Evolutionary conservation across 805 yeast species (phyloP).

Genomic region (Candida oleophila): DNA sequence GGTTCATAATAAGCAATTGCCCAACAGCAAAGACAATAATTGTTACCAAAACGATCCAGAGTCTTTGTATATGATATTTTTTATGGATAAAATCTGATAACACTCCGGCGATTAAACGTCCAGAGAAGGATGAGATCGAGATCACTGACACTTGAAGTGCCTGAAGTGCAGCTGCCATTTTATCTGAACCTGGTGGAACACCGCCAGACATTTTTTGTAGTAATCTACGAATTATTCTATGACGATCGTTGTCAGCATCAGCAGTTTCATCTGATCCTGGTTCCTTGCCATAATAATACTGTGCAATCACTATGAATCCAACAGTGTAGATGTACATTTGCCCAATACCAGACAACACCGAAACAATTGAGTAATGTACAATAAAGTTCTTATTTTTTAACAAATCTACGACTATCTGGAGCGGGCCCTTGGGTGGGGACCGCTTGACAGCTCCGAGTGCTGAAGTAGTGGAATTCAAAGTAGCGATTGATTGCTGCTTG

Average conservation of each 20-base stretch:
- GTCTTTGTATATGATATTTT: constrained; percentile 51
- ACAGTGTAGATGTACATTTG: constrained; percentile 73
- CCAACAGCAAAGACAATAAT: constrained; percentile 34
- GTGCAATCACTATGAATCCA: constrained; percentile 64
- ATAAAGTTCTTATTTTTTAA: constrained; percentile 37
- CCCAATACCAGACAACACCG: constrained; percentile 61
- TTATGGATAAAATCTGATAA: constrained; percentile 60
- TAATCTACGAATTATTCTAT: not conserved
- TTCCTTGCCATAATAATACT: constrained; percentile 34
- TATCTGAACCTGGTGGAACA: not conserved
- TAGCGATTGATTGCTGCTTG: not conserved
- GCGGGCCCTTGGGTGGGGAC: constrained; percentile 7
- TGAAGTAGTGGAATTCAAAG: not conserved
- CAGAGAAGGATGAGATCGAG: constrained; percentile 63
- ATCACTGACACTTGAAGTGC: constrained; percentile 70
- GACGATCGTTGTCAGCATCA: not conserved
- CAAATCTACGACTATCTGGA: constrained; percentile 18
- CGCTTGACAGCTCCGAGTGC: not conserved
- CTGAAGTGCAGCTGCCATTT: constrained; percentile 46
- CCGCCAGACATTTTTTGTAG: not conserved
- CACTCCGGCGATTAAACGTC: constrained; percentile 65
- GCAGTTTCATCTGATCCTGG: constrained; percentile 25
- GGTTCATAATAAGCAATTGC: constrained; percentile 33
- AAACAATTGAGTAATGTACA: constrained; percentile 53
- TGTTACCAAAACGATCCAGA: constrained; percentile 60